Conservation (phyloP, 768 basidiomycete species). For the Collybiopsis luxurians region DNA sequence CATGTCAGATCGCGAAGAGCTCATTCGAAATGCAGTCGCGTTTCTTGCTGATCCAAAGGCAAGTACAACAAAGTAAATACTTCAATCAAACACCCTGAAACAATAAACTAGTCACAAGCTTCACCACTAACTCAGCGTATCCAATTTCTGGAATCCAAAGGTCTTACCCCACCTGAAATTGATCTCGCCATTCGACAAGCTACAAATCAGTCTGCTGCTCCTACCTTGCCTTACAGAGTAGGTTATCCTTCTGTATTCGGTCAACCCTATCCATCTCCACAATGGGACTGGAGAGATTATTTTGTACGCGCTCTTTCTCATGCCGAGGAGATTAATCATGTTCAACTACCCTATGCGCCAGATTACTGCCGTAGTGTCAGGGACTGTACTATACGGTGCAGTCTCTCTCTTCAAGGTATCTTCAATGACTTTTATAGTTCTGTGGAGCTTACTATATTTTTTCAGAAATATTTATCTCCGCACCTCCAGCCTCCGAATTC, state of each 20-base stretch:
- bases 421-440: neutral
- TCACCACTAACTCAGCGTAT: constrained; percentile 83
- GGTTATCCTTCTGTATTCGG: constrained; percentile 45
- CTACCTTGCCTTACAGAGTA: constrained; percentile 17
- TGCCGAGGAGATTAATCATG: neutral
- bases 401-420: constrained; percentile 74
- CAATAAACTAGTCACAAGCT: constrained; percentile 55
- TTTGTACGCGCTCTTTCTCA: constrained; percentile 65
- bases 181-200: constrained; percentile 78
- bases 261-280: constrained; percentile 43
- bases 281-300: constrained; percentile 96
- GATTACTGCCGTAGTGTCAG: constrained; percentile 93
- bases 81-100: neutral
- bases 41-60: constrained; percentile 89
- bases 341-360: constrained; percentile 24
- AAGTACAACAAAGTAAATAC: constrained; percentile 12
- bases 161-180: constrained; percentile 79
- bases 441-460: constrained; percentile 8
- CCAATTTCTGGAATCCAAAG: constrained; percentile 95
- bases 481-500: constrained; percentile 86
- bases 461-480: constrained; percentile 85
- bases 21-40: constrained; percentile 76
- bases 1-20: constrained; percentile 62
- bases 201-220: constrained; percentile 23
- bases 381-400: constrained; percentile 79